phyloP scores from a whole-genome alignment of 2,329 filamentous ascomycete genomes.

The Calycina herbarum region DNA sequence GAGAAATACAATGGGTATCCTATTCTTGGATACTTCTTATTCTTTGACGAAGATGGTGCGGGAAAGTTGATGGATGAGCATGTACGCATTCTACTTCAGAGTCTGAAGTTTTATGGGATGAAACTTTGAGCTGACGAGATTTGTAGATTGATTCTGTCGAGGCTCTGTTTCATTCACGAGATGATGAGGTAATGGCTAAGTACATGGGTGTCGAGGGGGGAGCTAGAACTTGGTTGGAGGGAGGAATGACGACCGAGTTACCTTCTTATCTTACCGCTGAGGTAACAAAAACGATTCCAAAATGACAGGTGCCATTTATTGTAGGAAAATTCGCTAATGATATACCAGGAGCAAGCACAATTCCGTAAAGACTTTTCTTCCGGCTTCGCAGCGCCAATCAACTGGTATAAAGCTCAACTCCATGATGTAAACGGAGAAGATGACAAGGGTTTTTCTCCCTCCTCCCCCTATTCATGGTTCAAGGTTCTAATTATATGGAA shows the following conservation, averaged over 20 bases:
- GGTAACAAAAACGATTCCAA: constrained; percentile 6
- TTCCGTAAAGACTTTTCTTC: constrained; percentile 16
- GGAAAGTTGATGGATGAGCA: constrained; percentile 21
- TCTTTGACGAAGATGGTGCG: constrained; percentile 27
- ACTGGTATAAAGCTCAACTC: constrained; percentile 25
- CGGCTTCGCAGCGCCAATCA: constrained; percentile 22
- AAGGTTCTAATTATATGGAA: neutral
- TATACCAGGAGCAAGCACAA: constrained; percentile 18
- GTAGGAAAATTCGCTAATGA: neutral
- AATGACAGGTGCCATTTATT: neutral
- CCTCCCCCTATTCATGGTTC: neutral
- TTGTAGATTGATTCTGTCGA: constrained; percentile 19
- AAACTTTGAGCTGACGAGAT: constrained; percentile 1
- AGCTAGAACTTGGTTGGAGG: constrained; percentile 21
- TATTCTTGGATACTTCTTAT: constrained; percentile 28
- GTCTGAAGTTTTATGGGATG: neutral
- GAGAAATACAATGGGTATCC: constrained; percentile 21
- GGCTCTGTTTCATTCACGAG: constrained; percentile 21
- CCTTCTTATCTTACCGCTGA: constrained; percentile 17
- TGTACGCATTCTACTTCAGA: constrained; percentile 15
- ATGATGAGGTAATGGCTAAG: constrained; percentile 22
- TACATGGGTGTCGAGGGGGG: constrained; percentile 26
- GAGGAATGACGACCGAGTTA: constrained; percentile 13
- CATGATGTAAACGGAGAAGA: constrained; percentile 22
- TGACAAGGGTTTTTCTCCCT: constrained; percentile 12